A percentile compares a stretch with the other conserved stretches of the same genome.
Conservation (phyloP, 2,329 filamentous ascomycete genomes). For the Beauveria brongniartii region DNA sequence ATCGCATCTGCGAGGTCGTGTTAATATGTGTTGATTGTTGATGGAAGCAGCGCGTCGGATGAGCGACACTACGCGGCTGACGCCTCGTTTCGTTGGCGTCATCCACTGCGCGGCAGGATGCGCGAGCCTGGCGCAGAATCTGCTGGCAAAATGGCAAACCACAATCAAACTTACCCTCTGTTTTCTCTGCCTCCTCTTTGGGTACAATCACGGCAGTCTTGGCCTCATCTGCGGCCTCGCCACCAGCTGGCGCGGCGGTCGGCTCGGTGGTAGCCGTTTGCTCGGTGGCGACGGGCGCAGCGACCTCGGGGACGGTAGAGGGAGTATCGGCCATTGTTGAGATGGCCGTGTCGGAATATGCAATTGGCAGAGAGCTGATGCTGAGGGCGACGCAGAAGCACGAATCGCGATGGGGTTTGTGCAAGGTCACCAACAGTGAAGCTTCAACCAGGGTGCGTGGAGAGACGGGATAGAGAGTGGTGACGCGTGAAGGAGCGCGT, state of each 20-base stretch:
- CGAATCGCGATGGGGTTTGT: slow-evolving; percentile 1
- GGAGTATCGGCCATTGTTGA: slow-evolving; percentile 31
- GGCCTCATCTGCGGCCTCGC: slow-evolving; percentile 16
- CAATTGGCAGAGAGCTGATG: slow-evolving; percentile 9
- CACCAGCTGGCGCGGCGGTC: slow-evolving; percentile 18
- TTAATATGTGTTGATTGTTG: background rate
- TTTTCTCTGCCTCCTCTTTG: slow-evolving; percentile 22
- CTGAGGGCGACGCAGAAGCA: background rate
- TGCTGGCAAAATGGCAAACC: background rate
- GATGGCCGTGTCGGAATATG: background rate
- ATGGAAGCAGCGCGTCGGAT: background rate
- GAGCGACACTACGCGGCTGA: background rate
- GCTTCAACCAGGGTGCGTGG: slow-evolving; percentile 9
- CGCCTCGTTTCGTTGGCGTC: background rate
- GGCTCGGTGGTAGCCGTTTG: slow-evolving; percentile 19
- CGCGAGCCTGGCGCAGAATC: background rate
- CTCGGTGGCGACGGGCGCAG: slow-evolving; percentile 23
- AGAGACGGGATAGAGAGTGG: slow-evolving; percentile 6
- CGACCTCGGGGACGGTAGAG: slow-evolving; percentile 28
- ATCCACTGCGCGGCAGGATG: background rate
- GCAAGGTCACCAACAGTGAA: slow-evolving; percentile 9
- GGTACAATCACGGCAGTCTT: slow-evolving; percentile 18
- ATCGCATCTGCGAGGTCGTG: slow-evolving; percentile 8
- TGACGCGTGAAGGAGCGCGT: slow-evolving; percentile 12
- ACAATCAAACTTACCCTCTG: slow-evolving; percentile 23